These are phyloP conservation scores for Monosporascus sp. DNA, from an alignment of 2,329 filamentous ascomycete species.

Conservation along the genomic window DNA sequence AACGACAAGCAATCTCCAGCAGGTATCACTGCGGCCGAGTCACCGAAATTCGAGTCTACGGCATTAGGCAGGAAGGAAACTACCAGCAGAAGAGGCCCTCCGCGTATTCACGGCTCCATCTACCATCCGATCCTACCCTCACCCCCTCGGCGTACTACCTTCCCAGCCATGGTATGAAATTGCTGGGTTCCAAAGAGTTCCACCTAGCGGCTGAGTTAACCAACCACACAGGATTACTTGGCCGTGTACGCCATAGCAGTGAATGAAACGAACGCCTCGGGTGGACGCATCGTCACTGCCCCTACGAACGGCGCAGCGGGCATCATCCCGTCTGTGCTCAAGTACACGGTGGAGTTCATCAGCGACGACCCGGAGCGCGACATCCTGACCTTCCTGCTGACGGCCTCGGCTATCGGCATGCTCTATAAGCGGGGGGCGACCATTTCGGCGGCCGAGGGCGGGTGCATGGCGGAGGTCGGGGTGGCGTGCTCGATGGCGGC, in stretches of 20 bases:
- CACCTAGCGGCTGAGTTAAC: background rate
- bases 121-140: conserved; percentile 42
- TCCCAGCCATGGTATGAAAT: conserved; percentile 37
- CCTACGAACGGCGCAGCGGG: conserved; percentile 47
- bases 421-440: conserved; percentile 48
- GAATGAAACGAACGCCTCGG: conserved; percentile 48
- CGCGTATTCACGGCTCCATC: conserved; percentile 39
- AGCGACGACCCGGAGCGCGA: conserved; percentile 46
- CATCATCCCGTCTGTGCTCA: conserved; percentile 46
- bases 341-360: conserved; percentile 45
- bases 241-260: conserved; percentile 47
- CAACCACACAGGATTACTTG: conserved; percentile 32
- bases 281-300: conserved; percentile 45
- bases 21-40: background rate
- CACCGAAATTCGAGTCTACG: conserved; percentile 5
- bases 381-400: conserved; percentile 43
- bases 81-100: conserved; percentile 27
- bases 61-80: conserved; percentile 13
- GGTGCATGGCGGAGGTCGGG: conserved; percentile 50
- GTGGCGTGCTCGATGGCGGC: conserved; percentile 49
- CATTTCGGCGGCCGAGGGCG: conserved; percentile 46
- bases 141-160: conserved; percentile 39
- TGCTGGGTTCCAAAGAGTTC: background rate
- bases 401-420: conserved; percentile 46
- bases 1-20: conserved; percentile 1